Evolutionary conservation across 495 filamentous ascomycete genomes (phyloP), one percentile per base, ranked within the genome.

Genomic region (Talaromyces borbonicus): DNA sequence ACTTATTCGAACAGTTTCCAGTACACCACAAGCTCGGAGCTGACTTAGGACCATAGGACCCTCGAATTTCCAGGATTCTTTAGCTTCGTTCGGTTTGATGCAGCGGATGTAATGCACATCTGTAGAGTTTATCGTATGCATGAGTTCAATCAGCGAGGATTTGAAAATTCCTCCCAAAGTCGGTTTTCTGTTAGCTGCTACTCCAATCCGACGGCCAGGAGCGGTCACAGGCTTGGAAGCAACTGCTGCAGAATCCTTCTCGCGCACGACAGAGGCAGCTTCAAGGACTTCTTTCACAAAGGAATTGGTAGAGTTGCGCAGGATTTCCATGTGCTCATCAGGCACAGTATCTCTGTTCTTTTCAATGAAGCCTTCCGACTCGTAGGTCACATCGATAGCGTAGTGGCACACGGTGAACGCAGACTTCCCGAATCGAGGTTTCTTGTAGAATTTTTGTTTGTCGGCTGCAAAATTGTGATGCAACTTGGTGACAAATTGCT

Each of bases 361-460:
- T 63, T 99, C 93, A 56, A 99, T 96, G 63, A 99, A 99, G 11
- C 93, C 92, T 59, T 99, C 92, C n/a, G 90, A 96, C 60, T 99
- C 92, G 57, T 99, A 99, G 14, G 92, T 99, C 55, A 99, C 92
- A 56, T 97, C 93, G 49, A 97, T 75, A 40, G 92, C 92, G 72
- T 99, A 99, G 71, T 99, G 92, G 64, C 93, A 97, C 37, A 99
- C 89, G 32, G 93, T 97, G 65, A 99, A 99, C 0, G 92, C 75
- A 20, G 92, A 95, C 64, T 96, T 97, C 47, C 93, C 92, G 57
- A 99, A 97, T 41, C 92, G 75, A 22, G 92, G 93, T 61, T 95
- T 97, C 71, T 95, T 97, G 73, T 95, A 99, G 62, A 93, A 95
- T 58, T 90, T 93, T 51, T 92, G 84, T 69, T 95, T 97, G 59